These are phyloP conservation scores for Mollisiaceae sp. DNA, from an alignment of 2,329 filamentous ascomycete genomes.

Conservation along the genomic window DNA sequence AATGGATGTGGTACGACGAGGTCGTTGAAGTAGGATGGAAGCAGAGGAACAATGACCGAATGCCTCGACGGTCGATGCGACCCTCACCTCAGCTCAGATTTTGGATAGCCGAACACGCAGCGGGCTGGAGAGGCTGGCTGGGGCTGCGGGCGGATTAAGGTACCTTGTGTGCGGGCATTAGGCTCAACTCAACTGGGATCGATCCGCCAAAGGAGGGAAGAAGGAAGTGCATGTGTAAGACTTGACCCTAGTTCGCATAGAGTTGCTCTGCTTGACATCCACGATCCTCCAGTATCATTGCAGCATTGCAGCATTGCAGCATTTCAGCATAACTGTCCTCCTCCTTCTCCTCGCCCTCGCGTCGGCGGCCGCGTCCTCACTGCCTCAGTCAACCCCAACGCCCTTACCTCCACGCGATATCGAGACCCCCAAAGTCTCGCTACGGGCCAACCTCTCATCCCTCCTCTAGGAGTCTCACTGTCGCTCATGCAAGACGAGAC, in stretches of 20 bases:
- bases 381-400: background rate
- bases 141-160: slow-evolving; percentile 4
- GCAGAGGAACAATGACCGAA: background rate
- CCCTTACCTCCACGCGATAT: slow-evolving; percentile 5
- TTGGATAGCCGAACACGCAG: slow-evolving; percentile 4
- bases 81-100: slow-evolving; percentile 6
- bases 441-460: background rate
- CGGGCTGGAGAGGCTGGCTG: background rate
- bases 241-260: background rate
- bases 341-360: background rate
- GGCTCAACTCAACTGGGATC: background rate
- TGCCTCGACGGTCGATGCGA: background rate
- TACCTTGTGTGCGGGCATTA: background rate
- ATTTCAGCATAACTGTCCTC: background rate
- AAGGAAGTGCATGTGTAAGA: background rate
- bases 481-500: slow-evolving; percentile 7
- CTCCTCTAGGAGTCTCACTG: slow-evolving; percentile 2
- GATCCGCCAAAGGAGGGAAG: background rate
- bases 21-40: background rate
- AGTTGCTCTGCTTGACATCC: background rate
- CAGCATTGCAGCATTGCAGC: too few species aligned
- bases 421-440: slow-evolving; percentile 7
- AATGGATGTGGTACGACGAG: background rate
- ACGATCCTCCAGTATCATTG: too few species aligned
- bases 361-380: background rate